Conservation (phyloP, 805 yeast species). For the Wickerhamomyces tratensis region DNA sequence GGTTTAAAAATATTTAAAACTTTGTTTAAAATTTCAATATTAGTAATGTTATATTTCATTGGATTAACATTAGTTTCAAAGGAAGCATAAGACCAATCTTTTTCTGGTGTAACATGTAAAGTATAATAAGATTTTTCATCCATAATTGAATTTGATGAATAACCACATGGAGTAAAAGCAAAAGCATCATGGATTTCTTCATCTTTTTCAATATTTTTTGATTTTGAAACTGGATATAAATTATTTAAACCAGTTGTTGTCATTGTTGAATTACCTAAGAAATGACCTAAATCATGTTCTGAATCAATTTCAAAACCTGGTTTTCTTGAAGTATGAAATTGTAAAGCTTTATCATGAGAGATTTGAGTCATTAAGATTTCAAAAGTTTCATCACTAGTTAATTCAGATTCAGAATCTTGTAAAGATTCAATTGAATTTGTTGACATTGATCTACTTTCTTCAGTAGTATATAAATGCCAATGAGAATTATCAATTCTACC, state of each 20-base stretch:
- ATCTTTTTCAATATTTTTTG: conserved; percentile 13
- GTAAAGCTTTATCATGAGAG: conserved; percentile 41
- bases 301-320: conserved; percentile 32
- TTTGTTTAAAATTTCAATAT: conserved; percentile 45
- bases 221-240: conserved; percentile 27
- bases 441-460: conserved; percentile 19
- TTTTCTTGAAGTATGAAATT: conserved; percentile 46
- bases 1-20: conserved; percentile 67
- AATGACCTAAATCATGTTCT: conserved; percentile 70
- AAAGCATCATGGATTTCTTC: conserved; percentile 68
- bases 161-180: conserved; percentile 91
- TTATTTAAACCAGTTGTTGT: conserved; percentile 49
- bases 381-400: conserved; percentile 54
- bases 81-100: conserved; percentile 92
- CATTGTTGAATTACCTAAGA: conserved; percentile 64
- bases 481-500: conserved; percentile 78
- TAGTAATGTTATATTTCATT: conserved; percentile 25
- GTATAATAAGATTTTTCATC: conserved; percentile 64
- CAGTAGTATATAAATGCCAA: conserved; percentile 81
- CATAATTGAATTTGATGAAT: conserved; percentile 76
- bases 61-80: conserved; percentile 82
- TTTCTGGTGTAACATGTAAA: conserved; percentile 88
- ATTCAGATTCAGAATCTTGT: conserved; percentile 3
- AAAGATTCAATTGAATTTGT: background rate
- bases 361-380: conserved; percentile 90